Percentiles rank a stretch among this genome's conserved stretches.
phyloP scores from a whole-genome alignment of 2,329 filamentous ascomycete genomes.

The Pseudofabraea citricarpa region DNA sequence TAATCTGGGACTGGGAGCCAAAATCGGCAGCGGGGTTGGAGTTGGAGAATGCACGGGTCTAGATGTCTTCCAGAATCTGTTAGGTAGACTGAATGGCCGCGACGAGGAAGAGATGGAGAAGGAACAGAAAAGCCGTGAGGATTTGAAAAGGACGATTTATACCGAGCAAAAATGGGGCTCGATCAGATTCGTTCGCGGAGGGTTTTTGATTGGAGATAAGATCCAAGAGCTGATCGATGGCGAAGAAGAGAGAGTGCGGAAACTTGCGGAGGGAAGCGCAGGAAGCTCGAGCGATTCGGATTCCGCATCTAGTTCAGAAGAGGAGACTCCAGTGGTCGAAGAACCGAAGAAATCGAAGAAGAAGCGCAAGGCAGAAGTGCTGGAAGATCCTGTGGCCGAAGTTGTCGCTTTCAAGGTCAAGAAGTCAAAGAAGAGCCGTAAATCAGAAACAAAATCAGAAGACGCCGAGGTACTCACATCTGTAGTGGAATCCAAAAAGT shows the following conservation, averaged over 20 bases:
- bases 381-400: slow-evolving; percentile 24
- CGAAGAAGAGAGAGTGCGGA: slow-evolving; percentile 26
- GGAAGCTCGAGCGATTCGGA: neutral
- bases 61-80: slow-evolving; percentile 77
- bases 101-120: slow-evolving; percentile 66
- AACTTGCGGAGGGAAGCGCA: slow-evolving; percentile 17
- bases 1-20: slow-evolving; percentile 82
- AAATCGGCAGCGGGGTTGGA: slow-evolving; percentile 59
- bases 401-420: slow-evolving; percentile 18
- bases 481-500: slow-evolving; percentile 18
- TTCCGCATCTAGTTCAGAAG: slow-evolving; percentile 1
- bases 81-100: slow-evolving; percentile 88
- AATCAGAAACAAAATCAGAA: slow-evolving; percentile 15
- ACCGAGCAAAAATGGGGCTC: slow-evolving; percentile 71
- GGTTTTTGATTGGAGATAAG: slow-evolving; percentile 58
- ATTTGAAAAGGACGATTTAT: slow-evolving; percentile 69
- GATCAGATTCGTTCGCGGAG: slow-evolving; percentile 86
- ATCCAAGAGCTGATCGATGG: slow-evolving; percentile 41
- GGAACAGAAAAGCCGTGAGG: slow-evolving; percentile 63
- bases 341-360: slow-evolving; percentile 28
- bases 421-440: slow-evolving; percentile 31
- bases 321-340: slow-evolving; percentile 8
- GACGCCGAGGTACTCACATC: slow-evolving; percentile 12
- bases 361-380: slow-evolving; percentile 41
- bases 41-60: slow-evolving; percentile 77